Evolutionary conservation across 306 rosid genomes (phyloP), one percentile per base, ranked within the genome.

Genomic region (Medicago lupulina): DNA sequence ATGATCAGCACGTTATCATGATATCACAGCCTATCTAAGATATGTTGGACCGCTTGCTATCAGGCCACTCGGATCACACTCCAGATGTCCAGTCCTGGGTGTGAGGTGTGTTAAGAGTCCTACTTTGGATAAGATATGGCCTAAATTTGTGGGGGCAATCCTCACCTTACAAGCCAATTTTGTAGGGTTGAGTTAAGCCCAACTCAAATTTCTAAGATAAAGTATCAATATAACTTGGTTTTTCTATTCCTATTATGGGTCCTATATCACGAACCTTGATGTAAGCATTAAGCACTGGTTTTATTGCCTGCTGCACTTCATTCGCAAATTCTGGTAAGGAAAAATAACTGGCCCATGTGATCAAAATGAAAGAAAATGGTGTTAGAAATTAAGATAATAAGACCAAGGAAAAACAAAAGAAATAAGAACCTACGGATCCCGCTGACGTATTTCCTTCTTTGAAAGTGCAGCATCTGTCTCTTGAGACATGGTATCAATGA

Each of bases 281-380:
- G 80, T 95, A 95, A 75, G 99, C 96, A 80, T 84, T 83, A 61
- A 95, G 88, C 76, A 95, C 99, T 0, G 99, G 99, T 86, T 87
- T 95, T 79, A 89, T 79, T 63, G 86, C 96, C 76, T 90, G 95
- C 85, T 90, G 97, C 65, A 95, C 92, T 82, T 92, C 97, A 38
- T 70, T 87, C 64, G 89, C 86, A 80, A 95, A 91, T 38, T 95
- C 97, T 10, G 93, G 90, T 78, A 92, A 83, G 9, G 97, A 92
- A 88, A 95, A 95, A 44, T 73, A 75, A 72, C 97, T 95, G 73
- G 54, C 59, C 38, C 80, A 71, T 47, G 76, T 75, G 70, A 79
- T 67, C 74, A 80, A 55, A 68, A 59, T 57, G 67, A 78, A 67
- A 31, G 38, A 68, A 53, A 86, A 7, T 28, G 64, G 65, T 14